Evolutionary conservation across 2,329 filamentous ascomycete species (phyloP), one percentile per base, ranked within the genome.

Genomic region (Diaporthe batatas): DNA sequence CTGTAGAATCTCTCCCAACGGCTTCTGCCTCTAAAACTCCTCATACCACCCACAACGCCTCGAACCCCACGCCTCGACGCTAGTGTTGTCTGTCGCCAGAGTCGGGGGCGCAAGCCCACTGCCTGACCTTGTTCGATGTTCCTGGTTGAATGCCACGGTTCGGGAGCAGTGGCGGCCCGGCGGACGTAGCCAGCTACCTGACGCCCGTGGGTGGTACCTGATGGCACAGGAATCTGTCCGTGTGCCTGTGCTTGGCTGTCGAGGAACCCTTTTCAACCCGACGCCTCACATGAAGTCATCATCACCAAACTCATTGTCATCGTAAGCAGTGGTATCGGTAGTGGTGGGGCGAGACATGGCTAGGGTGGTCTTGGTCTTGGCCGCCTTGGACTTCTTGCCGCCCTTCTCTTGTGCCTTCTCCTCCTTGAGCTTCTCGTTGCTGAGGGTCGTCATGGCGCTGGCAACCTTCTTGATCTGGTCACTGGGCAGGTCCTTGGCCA

Each of bases 351-450:
- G 85, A 79, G 83, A 85, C 73, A 93, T 91, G 71, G 93, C 93
- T 65, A 98, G 86, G 8, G 91, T 92, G 23, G 93, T 91, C 91
- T 99, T 99, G 51, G 93, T 97, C 91, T 98, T 98, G 75, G 94
- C 93, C 6, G 95, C 95, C 90, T 98, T 98, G 78, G 88, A 91
- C 91, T 98, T 99, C 93, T 98, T 99, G 79, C 92, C 94, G 70
- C 94, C 92, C 88, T 98, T 98, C 76, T 98, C 94, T 4, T 94
- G 91, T 5, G 92, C 91, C 89, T 98, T 98, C 89, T 99, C 96
- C 83, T 98, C 95, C 87, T 95, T 97, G 92, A 98, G 92, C 89
- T 97, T 98, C 90, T 98, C 96, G 82, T 99, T 99, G 81, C 94
- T 90, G 72, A 98, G 88, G 6, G 95, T 92, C n/a, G 95, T 98